Evolutionary conservation across 768 basidiomycete species (phyloP), one percentile per base, ranked within the genome.

Genomic region (Rhizopogon rudus): DNA sequence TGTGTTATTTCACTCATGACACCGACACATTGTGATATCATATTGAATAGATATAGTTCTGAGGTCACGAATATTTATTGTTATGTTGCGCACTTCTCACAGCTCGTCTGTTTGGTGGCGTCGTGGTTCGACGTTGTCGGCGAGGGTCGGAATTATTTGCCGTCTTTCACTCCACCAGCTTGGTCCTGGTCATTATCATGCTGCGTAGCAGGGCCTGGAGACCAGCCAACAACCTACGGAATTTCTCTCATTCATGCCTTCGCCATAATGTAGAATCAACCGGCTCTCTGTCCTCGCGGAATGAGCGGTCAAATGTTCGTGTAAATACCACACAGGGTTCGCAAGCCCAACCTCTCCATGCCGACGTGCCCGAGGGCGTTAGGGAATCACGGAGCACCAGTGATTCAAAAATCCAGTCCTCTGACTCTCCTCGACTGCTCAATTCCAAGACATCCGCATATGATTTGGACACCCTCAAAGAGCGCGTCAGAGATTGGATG

Each of bases 401-500:
- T 37, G 5, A 48, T 14, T 5, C 48, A 37, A 37, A n/a, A 10
- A 8, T 25, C 14, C 48, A 49, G 33, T 9, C 33, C 8, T 17
- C 33, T 16, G 35, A 49, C 7, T 37, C 37, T 37, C 22, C 33
- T 49, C 35, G 48, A 22, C 48, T 1, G 35, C 8, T 49, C 48
- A 10, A 49, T 16, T 49, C 20, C 33, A 49, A 22, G 14, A 25
- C 8, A 37, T 49, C 33, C 33, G 44, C 53, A 42, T 49, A 58
- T 17, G 57, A 63, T 53, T n/a, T 69, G 28, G 66, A 73, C 44
- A 65, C 75, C 45, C 55, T 81, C 54, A 73, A 74, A 40, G 61
- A 56, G 33, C 66, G 64, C 50, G 55, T 75, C 54, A 74, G 69
- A 57, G 75, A 79, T 50, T 84, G 82, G 84, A 69, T 81, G 43